Evolutionary conservation across 1,139 yeast genomes (phyloP), one percentile per base, ranked within the genome.

Genomic region (Eremothecium cymbalariae): DNA sequence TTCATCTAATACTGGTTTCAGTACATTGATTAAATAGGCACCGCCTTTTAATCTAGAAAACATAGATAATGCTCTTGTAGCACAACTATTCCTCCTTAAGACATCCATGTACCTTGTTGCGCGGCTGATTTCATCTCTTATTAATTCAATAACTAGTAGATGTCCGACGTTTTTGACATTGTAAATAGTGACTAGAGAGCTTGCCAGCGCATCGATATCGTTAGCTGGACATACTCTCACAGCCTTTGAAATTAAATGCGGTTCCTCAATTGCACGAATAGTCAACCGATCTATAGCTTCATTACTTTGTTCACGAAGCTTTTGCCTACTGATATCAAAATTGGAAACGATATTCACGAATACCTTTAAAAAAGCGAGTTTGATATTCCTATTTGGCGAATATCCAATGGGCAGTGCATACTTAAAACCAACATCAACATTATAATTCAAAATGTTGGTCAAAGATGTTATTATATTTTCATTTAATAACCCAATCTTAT

Each of bases 371-470:
- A 84, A 83, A 1, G 90, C 76, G 4, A 80, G 63, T 40, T 94
- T 63, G 20, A 83, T 74, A 36, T 74, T 70, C 14, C 62, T 59
- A 50, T 81, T 81, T 25, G 70, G 72, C 47, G 84, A 85, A 48
- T 76, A 81, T 0, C 94, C 94, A 51, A 84, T 65, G 0, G 93
- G 86, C 11, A 85, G 59, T 1, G 88, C 86, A 55, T 75, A 74
- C 36, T 75, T 77, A 52, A 84, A 65, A 7, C 95, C 94, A 32
- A 82, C 76, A 43, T 80, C 86, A 2, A 80, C 75, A 50, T 85
- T 86, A 8, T 82, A 70, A 46, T 72, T 77, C 33, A 85, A 63
- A 27, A 85, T 57, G 45, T 80, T 80, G 2, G 88, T 75, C 31
- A 84, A 65, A 25, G 84, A 73, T 24, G 66, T 64, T 36, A 83